These are phyloP conservation scores for Russula virescens DNA, from an alignment of 768 basidiomycete species.

Conservation along the genomic window DNA sequence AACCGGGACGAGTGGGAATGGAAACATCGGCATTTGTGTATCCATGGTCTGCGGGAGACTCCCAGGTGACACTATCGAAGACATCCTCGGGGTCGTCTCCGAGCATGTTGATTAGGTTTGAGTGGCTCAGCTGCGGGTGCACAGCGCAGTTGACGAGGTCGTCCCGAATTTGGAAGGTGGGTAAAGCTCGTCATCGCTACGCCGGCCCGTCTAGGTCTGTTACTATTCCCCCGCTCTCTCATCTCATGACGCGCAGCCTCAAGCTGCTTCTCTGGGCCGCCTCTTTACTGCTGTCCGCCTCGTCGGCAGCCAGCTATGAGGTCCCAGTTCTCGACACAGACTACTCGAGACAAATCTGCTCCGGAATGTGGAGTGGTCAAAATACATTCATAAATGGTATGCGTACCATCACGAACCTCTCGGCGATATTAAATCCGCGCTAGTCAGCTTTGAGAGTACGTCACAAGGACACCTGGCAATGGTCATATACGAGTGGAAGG, in stretches of 20 bases:
- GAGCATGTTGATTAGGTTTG: slow-evolving; percentile 45
- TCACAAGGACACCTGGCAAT: slow-evolving; percentile 88
- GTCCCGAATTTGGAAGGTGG: neutral
- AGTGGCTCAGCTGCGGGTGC: neutral
- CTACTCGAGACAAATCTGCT: slow-evolving; percentile 85
- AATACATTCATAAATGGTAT: slow-evolving; percentile 81
- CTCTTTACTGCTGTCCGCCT: slow-evolving; percentile 24
- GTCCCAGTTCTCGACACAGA: slow-evolving; percentile 69
- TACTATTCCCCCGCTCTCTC: slow-evolving; percentile 16
- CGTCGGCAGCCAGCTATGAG: slow-evolving; percentile 44
- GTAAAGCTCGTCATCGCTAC: neutral
- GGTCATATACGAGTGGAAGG: slow-evolving; percentile 95
- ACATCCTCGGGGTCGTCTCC: slow-evolving; percentile 78
- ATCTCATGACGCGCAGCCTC: slow-evolving; percentile 21
- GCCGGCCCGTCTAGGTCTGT: neutral
- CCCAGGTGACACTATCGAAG: slow-evolving; percentile 90
- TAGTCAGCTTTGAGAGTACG: slow-evolving; percentile 70
- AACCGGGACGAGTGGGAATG: slow-evolving; percentile 59
- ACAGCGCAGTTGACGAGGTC: neutral
- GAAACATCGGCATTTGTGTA: slow-evolving; percentile 40
- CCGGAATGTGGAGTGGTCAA: slow-evolving; percentile 85
- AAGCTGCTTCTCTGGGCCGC: slow-evolving; percentile 19
- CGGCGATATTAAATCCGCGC: slow-evolving; percentile 24
- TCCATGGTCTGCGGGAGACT: slow-evolving; percentile 56
- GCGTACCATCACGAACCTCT: slow-evolving; percentile 22